Base-by-base conservation (phyloP, 2,329 filamentous ascomycete species). In the Zasmidium cellare region DNA sequence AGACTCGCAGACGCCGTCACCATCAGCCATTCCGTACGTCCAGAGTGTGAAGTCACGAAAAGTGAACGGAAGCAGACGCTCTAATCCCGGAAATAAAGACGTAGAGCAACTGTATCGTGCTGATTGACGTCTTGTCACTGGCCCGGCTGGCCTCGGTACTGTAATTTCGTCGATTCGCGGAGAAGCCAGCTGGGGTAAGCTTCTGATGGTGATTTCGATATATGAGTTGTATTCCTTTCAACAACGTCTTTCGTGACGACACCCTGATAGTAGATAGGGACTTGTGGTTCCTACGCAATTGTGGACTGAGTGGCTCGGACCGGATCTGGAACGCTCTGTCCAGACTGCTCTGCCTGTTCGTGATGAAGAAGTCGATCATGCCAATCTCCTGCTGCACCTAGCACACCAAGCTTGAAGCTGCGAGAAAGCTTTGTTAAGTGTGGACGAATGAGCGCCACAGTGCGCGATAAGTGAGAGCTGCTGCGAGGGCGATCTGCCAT, bases 81-180 rank as follows among this genome's bases (percentile, higher is more conserved):
- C 48, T 28, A n/a, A 46, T 46, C 24, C 46, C 57, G 55, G 61
- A 25, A 59, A 58, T 52, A 56, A 59, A n/a, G 25, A 35, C 46
- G 41, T 18, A 41, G 35, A 41, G 35, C 35, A 46, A 24, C 35
- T 35, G 52, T 56, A 61, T 64, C 57, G 55, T 60, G 46, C 47
- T 9, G 19, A 12, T 23, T 31, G 20, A 18, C 31, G 49, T 46
- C 46, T 49, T 55, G 57, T 56, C 16, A 63, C 47, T 60, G 57
- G 60, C 46, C 35, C 57, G 54, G 56, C 54, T 60, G 55, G 49
- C 56, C 57, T 64, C 61, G 61, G 61, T 54, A 61, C 20, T 54
- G 14, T n/a, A 2, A 16, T 28, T 35, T 38, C 25, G 44, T 23
- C 28, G 46, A 45, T 48, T 53, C 59, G 60, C 56, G 60, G 60